Evolutionary conservation across 495 filamentous ascomycete genomes (phyloP).

Genomic region (Daldinia grandis): DNA sequence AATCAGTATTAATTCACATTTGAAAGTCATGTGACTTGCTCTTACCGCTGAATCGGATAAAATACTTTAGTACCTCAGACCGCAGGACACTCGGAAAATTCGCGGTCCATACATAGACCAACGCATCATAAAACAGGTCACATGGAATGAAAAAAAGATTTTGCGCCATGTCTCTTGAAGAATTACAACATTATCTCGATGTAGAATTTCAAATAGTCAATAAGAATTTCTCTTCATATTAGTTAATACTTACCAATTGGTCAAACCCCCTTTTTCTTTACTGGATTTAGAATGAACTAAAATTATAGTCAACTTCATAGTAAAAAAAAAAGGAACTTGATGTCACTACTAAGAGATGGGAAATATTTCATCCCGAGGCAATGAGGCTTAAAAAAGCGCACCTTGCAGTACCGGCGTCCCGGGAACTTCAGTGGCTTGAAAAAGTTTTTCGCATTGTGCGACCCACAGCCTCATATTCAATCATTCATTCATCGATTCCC

Average conservation of each 20-base stretch:
- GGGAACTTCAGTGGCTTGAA: conserved; percentile 18
- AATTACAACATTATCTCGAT: background rate
- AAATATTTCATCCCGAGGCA: conserved; percentile 26
- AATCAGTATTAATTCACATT: background rate
- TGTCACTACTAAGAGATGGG: background rate
- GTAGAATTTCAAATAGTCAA: background rate
- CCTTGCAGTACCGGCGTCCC: conserved; percentile 7
- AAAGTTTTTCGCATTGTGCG: conserved; percentile 22
- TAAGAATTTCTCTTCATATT: background rate
- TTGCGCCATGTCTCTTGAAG: background rate
- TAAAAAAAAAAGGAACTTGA: background rate
- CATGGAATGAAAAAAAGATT: background rate
- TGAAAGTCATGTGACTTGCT: background rate
- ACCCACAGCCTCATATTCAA: conserved; percentile 21
- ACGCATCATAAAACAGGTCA: background rate
- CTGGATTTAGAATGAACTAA: background rate
- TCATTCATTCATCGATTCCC: conserved; percentile 30
- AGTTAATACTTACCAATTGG: background rate
- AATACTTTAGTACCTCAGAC: background rate
- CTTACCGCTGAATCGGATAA: background rate
- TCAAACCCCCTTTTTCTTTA: background rate
- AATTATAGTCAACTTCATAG: background rate
- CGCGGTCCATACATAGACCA: background rate
- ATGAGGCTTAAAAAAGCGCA: conserved; percentile 35
- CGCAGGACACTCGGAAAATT: background rate